phyloP scores from a whole-genome alignment of 768 basidiomycete genomes.

The Tremella yokohamensis region DNA sequence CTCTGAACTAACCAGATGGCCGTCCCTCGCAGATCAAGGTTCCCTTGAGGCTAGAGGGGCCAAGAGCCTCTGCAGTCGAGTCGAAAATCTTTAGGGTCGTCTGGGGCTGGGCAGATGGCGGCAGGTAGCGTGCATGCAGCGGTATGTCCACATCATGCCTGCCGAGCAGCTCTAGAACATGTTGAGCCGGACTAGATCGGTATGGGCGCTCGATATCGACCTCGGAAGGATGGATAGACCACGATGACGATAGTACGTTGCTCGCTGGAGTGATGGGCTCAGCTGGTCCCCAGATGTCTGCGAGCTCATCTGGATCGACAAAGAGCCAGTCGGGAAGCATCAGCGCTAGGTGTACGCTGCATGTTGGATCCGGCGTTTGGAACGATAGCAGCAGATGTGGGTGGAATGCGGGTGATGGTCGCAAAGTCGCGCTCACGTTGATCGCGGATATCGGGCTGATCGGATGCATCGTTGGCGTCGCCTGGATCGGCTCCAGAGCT shows the following conservation, averaged over 20 bases:
- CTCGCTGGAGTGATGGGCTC: constrained; percentile 1
- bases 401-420: constrained; percentile 10
- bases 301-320: constrained; percentile 29
- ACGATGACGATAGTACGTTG: not conserved
- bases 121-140: not conserved
- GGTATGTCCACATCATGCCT: not conserved
- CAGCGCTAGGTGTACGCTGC: constrained; percentile 8
- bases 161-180: not conserved
- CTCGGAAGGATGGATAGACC: constrained; percentile 8
- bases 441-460: no score
- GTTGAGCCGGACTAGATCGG: not conserved
- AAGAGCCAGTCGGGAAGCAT: constrained; percentile 30
- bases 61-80: no score
- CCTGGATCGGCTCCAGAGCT: no score
- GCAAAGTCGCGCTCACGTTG: no score
- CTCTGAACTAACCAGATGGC: no score
- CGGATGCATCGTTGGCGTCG: no score
- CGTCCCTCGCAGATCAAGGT: no score
- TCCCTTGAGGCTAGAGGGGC: no score
- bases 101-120: constrained; percentile 4
- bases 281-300: not conserved
- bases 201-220: constrained; percentile 28
- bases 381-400: constrained; percentile 9
- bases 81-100: no score
- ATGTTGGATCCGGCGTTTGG: not conserved